Percentiles rank a stretch among this genome's conserved stretches.
Conservation (phyloP, 106 monocot species). For the Chionographis japonica region DNA sequence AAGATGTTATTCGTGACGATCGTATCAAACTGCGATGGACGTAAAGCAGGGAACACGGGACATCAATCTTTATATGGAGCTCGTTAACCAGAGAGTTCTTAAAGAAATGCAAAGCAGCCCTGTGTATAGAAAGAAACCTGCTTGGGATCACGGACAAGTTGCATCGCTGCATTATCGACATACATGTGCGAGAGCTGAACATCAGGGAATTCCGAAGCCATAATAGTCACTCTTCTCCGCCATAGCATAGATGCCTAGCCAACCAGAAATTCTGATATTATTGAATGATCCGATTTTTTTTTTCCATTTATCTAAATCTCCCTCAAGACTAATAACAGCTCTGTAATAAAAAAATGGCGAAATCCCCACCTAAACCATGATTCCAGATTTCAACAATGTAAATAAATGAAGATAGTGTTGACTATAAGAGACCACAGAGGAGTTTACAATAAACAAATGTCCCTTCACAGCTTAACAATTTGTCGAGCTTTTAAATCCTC, state of each 20-base stretch:
- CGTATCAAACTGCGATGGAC: conserved; percentile 76
- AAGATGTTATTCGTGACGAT: conserved; percentile 95
- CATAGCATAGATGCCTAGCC: conserved; percentile 83
- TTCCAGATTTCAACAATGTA: no score
- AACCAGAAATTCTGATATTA: background rate
- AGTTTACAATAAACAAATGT: no score
- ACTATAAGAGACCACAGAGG: no score
- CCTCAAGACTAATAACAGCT: no score
- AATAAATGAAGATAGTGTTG: no score
- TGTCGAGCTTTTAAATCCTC: no score
- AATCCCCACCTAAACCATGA: no score
- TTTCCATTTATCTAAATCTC: no score
- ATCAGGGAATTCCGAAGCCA: conserved; percentile 76
- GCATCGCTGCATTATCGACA: conserved; percentile 96
- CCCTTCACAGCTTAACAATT: no score
- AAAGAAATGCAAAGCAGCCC: background rate
- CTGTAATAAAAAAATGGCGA: no score
- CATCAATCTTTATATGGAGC: no score
- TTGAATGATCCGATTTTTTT: background rate
- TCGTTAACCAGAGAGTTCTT: background rate
- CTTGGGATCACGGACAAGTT: conserved; percentile 83
- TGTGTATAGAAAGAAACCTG: conserved; percentile 43
- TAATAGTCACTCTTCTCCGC: conserved; percentile 58
- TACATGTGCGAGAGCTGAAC: conserved; percentile 91
- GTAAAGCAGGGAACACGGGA: no score